Evolutionary conservation across 129 eudicot species (phyloP), one percentile per base, ranked within the genome.

Genomic region (Tanacetum coccineum): DNA sequence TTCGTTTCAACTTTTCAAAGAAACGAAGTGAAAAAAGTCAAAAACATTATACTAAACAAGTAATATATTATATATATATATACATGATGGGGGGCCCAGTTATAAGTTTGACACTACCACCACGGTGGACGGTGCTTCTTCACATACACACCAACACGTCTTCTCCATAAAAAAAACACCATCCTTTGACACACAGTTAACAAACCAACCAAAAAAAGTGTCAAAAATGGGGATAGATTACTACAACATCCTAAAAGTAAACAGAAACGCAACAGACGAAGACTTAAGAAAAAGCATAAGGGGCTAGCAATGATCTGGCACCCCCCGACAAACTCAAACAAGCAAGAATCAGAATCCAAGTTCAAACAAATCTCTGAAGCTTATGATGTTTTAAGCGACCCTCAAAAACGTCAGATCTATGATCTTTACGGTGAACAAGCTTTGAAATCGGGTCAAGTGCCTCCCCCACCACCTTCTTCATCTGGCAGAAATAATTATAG

Each of bases 341-440:
- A 91, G 76, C 61, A 19, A 2, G 96, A 91, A 73, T 80, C 91
- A 9, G 97, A 91, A 67, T 84, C 94, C 21, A 91, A 91, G 67
- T 91, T 91, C 85, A 91, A 91, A 77, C 92, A 85, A 67, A 83
- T 91, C 56, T 91, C 97, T 12, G 97, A 91, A 54, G 96, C 97
- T 20, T 91, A 91, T 55, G 97, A 91, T 42, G 97, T 91, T 20
- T 76, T 91, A 17, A 85, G 88, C 84, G 97, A 91, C 64, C 97
- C 96, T 8, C 86, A 79, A 52, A 91, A 91, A 78, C 97, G 97
- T 66, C 97, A 87, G 90, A 85, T 91, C 94, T 91, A 91, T 78
- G 97, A 91, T 75, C 90, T 85, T 6, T 91, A 91, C 77, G 97
- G 97, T 8, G 97, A 91, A 53, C 96, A 91, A 55, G 97, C 94